Conservation (phyloP, 1,284 basidiomycete genomes). For the Serendipita sp. region DNA sequence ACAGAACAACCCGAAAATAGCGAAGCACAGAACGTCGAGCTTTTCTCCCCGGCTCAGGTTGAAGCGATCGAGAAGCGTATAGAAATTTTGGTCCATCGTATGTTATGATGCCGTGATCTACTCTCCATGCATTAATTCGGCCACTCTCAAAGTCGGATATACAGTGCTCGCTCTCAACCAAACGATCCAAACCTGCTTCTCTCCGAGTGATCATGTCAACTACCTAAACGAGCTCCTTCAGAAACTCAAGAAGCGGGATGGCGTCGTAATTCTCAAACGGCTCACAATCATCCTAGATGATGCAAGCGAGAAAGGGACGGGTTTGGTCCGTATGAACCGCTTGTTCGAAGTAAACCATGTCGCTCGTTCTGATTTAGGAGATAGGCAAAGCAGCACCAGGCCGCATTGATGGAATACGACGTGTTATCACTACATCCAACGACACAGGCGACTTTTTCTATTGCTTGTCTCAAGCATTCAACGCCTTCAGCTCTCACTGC, state of each 20-base stretch:
- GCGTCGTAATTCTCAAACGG: slow-evolving; percentile 49
- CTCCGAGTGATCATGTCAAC: slow-evolving; percentile 51
- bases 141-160: slow-evolving; percentile 51
- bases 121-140: not conserved
- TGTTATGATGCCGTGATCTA: slow-evolving; percentile 13
- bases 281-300: slow-evolving; percentile 60
- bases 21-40: slow-evolving; percentile 13
- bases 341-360: not conserved
- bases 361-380: not conserved
- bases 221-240: slow-evolving; percentile 37
- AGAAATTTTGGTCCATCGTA: slow-evolving; percentile 41
- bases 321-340: slow-evolving; percentile 36
- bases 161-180: slow-evolving; percentile 60
- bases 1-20: slow-evolving; percentile 9
- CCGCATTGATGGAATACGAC: slow-evolving; percentile 52
- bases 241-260: slow-evolving; percentile 38
- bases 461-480: slow-evolving; percentile 70
- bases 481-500: slow-evolving; percentile 63
- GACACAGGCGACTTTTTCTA: slow-evolving; percentile 54
- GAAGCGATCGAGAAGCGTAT: slow-evolving; percentile 32
- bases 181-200: slow-evolving; percentile 49
- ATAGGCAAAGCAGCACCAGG: slow-evolving; percentile 48
- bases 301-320: slow-evolving; percentile 69
- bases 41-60: slow-evolving; percentile 30
- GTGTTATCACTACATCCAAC: slow-evolving; percentile 61